A percentile compares a stretch with the other conserved stretches of the same genome.
These are phyloP conservation scores for Aspergillus conjunctus DNA, from an alignment of 495 filamentous ascomycete genomes.

Conservation along the genomic window DNA sequence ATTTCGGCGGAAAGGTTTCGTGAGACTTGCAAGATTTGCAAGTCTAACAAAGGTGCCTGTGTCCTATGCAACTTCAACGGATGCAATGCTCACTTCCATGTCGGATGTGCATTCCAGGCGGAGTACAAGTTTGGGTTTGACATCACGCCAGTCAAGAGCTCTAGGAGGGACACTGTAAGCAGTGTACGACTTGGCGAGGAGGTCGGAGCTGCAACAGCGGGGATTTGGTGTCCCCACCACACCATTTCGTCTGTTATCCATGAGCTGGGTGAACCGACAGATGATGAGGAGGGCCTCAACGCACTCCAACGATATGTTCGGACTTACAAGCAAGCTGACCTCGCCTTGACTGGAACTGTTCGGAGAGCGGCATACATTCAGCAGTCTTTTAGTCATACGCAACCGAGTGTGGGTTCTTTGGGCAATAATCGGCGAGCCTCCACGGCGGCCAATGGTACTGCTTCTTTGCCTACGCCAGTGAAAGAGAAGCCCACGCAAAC, in stretches of 20 bases:
- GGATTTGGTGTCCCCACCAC: constrained; percentile 90
- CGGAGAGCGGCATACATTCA: constrained; percentile 78
- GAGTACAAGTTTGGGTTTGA: constrained; percentile 87
- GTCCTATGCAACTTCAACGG: constrained; percentile 68
- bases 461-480: constrained; percentile 25
- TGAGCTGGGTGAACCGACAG: constrained; percentile 70
- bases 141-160: constrained; percentile 84
- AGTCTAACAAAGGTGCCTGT: constrained; percentile 68
- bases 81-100: constrained; percentile 81
- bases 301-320: constrained; percentile 83
- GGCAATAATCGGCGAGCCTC: constrained; percentile 45
- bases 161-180: constrained; percentile 72
- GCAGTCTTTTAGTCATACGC: constrained; percentile 44
- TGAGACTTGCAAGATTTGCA: constrained; percentile 82
- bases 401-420: constrained; percentile 27
- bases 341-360: constrained; percentile 84
- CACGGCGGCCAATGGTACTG: constrained; percentile 34
- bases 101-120: constrained; percentile 84
- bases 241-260: constrained; percentile 69
- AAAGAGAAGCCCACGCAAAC: constrained; percentile 36
- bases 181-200: constrained; percentile 77
- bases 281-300: constrained; percentile 59
- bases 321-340: constrained; percentile 93
- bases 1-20: constrained; percentile 70
- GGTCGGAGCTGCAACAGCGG: constrained; percentile 72